Evolutionary conservation across 1,284 basidiomycete species (phyloP), one percentile per base, ranked within the genome.

Genomic region (Papiliotrema fonsecae): DNA sequence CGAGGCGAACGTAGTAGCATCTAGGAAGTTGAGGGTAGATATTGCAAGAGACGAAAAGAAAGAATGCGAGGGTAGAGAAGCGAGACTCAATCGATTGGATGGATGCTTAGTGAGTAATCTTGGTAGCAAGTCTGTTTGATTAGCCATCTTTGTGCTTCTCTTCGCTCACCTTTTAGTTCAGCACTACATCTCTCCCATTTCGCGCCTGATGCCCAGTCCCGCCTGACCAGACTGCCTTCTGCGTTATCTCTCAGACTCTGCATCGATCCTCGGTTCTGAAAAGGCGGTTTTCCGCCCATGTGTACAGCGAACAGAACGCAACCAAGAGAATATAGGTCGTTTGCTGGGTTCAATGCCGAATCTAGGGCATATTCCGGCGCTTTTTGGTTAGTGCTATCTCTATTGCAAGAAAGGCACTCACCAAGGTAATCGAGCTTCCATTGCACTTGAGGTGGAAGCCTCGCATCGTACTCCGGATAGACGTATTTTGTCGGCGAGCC

Each of bases 1-100:
- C 1, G 90, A 84, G 2, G 91, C 89, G 67, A 98, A 99, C 51
- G 85, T 93, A 13, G 93, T 89, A 4, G 94, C 83, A 64, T 97
- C 94, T 53, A 99, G 78, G 75, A 97, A 99, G 65, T 92, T 94
- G 31, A 99, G 80, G 0, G 94, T 97, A 1, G 90, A 94, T 30
- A 98, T 93, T 14, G 94, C 88, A n/a, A 97, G 77, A 7, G 91
- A 93, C 4, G 90, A 94, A 76, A 98, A 98, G 79, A 96, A 97
- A 0, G 86, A 69, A 58, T 90, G 85, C 0, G 84, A 80, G 6
- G 89, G 85, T 34, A 98, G 82, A 1, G 84, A 82, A 3, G 81
- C 76, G 2, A 94, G 87, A 0, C 83, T 83, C 13, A 91, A 84
- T 24, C 96, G 77, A 40, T 77, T 78, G 28, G 79, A 78, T 14